A percentile compares a stretch with the other conserved stretches of the same genome.
Evolutionary conservation across 2,329 filamentous ascomycete species (phyloP).

Genomic region (Aspergillus uvarum): DNA sequence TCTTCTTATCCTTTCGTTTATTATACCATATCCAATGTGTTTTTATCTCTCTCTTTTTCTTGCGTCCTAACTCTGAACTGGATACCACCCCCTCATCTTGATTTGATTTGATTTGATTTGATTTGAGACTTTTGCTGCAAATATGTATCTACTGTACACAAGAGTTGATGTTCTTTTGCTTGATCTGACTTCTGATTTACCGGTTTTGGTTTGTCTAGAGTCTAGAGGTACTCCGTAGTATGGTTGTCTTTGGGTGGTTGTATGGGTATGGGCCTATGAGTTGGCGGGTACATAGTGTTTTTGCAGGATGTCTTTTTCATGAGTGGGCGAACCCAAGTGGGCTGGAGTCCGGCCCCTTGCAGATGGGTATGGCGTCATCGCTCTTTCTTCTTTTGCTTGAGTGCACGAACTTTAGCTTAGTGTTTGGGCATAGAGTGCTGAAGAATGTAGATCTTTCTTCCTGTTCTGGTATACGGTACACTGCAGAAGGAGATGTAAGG

Average conservation of each 20-base stretch:
- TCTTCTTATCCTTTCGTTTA: constrained; percentile 5
- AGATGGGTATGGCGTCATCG: constrained; percentile 14
- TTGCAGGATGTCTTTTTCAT: too few species aligned
- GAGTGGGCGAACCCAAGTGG: not conserved
- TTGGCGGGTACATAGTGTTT: too few species aligned
- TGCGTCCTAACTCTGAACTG: constrained; percentile 11
- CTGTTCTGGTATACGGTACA: not conserved
- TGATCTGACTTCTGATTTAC: not conserved
- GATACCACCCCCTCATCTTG: constrained; percentile 21
- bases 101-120: not conserved
- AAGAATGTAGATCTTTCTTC: not conserved
- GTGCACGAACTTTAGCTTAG: too few species aligned
- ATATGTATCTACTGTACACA: constrained; percentile 21
- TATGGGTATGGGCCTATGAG: too few species aligned
- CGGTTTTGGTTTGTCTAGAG: too few species aligned
- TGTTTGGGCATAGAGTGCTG: too few species aligned
- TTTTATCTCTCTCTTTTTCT: constrained; percentile 2
- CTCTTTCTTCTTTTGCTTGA: not conserved
- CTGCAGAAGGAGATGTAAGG: too few species aligned
- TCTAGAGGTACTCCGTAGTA: too few species aligned
- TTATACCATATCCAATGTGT: not conserved
- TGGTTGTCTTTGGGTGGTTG: too few species aligned
- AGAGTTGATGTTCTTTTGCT: not conserved
- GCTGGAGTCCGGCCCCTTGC: not conserved
- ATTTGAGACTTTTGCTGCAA: constrained; percentile 1